Conservation (phyloP, 306 rosid species). For the Trifolium pratense region DNA sequence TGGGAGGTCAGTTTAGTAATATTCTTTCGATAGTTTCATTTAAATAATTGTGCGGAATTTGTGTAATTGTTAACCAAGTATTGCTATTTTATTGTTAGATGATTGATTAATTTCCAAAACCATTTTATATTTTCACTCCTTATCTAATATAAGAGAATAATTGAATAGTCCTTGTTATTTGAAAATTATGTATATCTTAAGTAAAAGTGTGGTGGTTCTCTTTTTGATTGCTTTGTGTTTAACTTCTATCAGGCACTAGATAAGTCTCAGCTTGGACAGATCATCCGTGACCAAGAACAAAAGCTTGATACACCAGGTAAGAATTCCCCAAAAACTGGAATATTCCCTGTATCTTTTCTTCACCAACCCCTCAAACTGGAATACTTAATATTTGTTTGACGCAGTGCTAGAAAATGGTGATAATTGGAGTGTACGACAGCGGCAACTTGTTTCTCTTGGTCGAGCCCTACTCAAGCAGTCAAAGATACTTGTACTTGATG, state of each 20-base stretch:
- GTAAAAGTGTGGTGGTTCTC: slow-evolving; percentile 16
- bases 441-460: slow-evolving; percentile 94
- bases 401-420: slow-evolving; percentile 99
- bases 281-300: slow-evolving; percentile 66
- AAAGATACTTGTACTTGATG: slow-evolving; percentile 90
- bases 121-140: not conserved
- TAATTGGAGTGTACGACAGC: slow-evolving; percentile 98
- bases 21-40: slow-evolving; percentile 31
- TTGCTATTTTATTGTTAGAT: not conserved
- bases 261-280: slow-evolving; percentile 84
- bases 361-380: slow-evolving; percentile 10
- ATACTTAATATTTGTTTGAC: slow-evolving; percentile 28
- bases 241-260: slow-evolving; percentile 71
- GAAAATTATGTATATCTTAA: slow-evolving; percentile 6
- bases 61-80: not conserved
- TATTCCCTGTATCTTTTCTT: slow-evolving; percentile 2
- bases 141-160: not conserved
- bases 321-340: slow-evolving; percentile 2
- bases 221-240: slow-evolving; percentile 28
- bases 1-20: slow-evolving; percentile 69
- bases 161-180: not conserved
- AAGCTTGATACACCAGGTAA: slow-evolving; percentile 88
- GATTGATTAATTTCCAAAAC: not conserved
- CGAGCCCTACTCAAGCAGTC: slow-evolving; percentile 94
- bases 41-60: slow-evolving; percentile 4